These are phyloP conservation scores for Arthrobotrys entomopaga DNA, from an alignment of 2,329 filamentous ascomycete genomes.

Conservation along the genomic window DNA sequence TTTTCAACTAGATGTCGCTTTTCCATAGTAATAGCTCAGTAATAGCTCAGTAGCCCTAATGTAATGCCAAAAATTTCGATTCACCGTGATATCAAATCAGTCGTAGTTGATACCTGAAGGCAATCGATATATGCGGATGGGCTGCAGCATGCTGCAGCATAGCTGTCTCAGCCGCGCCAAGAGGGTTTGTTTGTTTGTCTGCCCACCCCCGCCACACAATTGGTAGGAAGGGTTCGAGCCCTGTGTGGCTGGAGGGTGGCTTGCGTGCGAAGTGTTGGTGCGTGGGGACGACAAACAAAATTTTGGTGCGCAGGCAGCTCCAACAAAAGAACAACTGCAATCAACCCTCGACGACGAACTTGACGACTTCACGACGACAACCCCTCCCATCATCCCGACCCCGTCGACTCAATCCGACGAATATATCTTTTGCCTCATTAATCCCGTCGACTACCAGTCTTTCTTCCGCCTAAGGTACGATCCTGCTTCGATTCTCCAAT, in stretches of 20 bases:
- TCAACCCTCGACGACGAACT: constrained; percentile 46
- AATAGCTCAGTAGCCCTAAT: too few species aligned
- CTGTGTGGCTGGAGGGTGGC: constrained; percentile 25
- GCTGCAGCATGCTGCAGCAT: too few species aligned
- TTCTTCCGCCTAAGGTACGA: constrained; percentile 49
- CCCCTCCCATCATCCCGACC: constrained; percentile 30
- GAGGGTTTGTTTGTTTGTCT: not conserved
- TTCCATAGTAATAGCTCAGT: too few species aligned
- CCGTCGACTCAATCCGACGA: constrained; percentile 32
- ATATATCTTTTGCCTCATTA: constrained; percentile 1
- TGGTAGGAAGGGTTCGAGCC: constrained; percentile 34
- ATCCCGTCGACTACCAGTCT: constrained; percentile 24
- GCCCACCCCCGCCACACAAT: constrained; percentile 15
- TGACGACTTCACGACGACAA: constrained; percentile 50
- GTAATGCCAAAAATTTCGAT: too few species aligned
- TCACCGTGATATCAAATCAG: too few species aligned
- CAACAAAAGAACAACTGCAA: constrained; percentile 5
- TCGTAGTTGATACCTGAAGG: too few species aligned
- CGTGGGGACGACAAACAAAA: constrained; percentile 44
- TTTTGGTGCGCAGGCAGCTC: constrained; percentile 29
- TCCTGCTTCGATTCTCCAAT: constrained; percentile 14
- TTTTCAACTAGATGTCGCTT: too few species aligned
- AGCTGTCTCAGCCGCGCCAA: not conserved
- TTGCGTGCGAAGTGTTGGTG: constrained; percentile 11
- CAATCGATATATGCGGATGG: too few species aligned